A percentile compares a stretch with the other conserved stretches of the same genome.
These are phyloP conservation scores for Thraustotheca clavata DNA, from an alignment of 352 stramenopile species.

Conservation along the genomic window DNA sequence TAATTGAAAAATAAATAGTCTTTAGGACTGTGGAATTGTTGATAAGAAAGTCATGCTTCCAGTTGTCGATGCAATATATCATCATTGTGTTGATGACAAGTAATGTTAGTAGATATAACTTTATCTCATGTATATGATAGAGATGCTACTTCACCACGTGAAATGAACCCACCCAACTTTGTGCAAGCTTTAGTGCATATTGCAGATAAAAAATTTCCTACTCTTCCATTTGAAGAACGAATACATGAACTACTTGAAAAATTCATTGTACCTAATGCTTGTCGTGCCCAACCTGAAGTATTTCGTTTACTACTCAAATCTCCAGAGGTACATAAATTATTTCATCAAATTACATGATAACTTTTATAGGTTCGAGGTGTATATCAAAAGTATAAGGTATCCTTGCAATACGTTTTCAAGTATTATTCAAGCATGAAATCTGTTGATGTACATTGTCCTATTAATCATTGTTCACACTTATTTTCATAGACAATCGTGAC, in stretches of 20 bases:
- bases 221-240: conserved; percentile 39
- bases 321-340: conserved; percentile 17
- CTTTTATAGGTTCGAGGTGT: conserved; percentile 43
- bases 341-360: conserved; percentile 21
- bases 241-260: conserved; percentile 64
- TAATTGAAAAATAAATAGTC: background rate
- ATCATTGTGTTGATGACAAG: background rate
- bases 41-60: conserved; percentile 37
- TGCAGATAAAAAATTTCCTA: conserved; percentile 40
- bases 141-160: conserved; percentile 12
- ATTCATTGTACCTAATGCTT: conserved; percentile 49
- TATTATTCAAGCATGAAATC: conserved; percentile 77
- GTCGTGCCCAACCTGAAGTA: conserved; percentile 61
- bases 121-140: background rate
- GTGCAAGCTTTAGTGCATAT: conserved; percentile 51
- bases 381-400: conserved; percentile 59
- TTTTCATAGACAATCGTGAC: background rate
- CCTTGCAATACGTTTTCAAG: conserved; percentile 62
- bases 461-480: background rate
- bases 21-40: conserved; percentile 38
- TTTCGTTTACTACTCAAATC: conserved; percentile 33
- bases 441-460: background rate
- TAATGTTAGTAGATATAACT: too few relatives aligned
- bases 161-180: conserved; percentile 59
- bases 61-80: conserved; percentile 41